phyloP scores from a whole-genome alignment of 2,329 filamentous ascomycete species.

The Penicillium brasilianum region DNA sequence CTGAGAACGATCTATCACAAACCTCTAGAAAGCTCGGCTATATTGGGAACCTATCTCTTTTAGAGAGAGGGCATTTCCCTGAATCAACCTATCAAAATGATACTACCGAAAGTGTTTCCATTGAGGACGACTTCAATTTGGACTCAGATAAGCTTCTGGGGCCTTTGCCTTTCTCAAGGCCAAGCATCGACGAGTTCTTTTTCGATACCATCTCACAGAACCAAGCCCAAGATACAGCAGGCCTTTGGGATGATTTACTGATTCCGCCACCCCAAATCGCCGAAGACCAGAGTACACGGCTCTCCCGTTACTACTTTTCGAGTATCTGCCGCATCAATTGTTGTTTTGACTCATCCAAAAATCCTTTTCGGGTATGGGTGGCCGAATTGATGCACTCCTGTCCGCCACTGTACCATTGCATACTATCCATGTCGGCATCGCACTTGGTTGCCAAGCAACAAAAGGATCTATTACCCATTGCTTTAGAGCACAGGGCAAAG shows the following conservation, averaged over 20 bases:
- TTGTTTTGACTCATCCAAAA: background rate
- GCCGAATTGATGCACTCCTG: background rate
- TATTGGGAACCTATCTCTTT: background rate
- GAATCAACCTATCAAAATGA: too few species aligned
- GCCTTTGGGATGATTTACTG: background rate
- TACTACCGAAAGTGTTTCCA: background rate
- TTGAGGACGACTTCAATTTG: background rate
- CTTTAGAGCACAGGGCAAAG: background rate
- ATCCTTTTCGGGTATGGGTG: constrained; percentile 8
- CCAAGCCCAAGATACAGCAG: background rate
- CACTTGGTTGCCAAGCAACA: background rate
- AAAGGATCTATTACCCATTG: background rate
- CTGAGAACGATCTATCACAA: background rate
- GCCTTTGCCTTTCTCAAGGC: background rate
- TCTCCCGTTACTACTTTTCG: background rate
- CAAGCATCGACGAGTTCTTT: background rate
- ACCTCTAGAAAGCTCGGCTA: background rate
- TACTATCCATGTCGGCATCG: background rate
- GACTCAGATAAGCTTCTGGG: background rate
- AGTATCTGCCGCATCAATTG: background rate
- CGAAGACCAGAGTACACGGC: background rate
- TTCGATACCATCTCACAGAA: background rate
- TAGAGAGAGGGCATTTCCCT: background rate
- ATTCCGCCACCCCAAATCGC: background rate
- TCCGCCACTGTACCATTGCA: background rate